phyloP scores from a whole-genome alignment of 352 stramenopile genomes.

The Globisporangium echinulatum region DNA sequence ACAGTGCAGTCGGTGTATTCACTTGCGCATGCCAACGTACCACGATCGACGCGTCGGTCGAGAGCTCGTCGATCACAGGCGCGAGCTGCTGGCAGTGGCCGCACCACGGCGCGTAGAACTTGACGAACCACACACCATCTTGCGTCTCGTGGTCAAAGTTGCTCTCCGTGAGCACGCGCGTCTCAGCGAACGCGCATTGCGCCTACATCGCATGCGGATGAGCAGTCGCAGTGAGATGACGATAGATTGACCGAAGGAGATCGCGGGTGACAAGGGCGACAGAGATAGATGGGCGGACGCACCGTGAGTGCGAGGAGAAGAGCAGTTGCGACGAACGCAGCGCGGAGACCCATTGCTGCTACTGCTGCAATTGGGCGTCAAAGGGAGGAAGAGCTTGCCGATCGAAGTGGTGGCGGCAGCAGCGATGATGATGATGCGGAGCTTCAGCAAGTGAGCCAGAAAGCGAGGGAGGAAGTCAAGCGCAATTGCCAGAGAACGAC shows the following conservation, averaged over 20 bases:
- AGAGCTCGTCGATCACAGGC: constrained; percentile 52
- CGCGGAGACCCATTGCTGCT: constrained; percentile 21
- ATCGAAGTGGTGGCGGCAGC: background rate
- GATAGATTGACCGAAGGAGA: no score
- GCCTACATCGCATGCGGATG: constrained; percentile 1
- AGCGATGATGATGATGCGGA: background rate
- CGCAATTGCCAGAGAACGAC: no score
- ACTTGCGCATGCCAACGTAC: constrained; percentile 8
- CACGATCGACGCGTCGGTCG: constrained; percentile 27
- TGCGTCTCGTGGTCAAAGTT: constrained; percentile 59
- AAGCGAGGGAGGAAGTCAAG: background rate
- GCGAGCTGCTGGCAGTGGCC: constrained; percentile 80
- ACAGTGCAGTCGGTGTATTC: background rate
- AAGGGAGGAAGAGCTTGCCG: background rate
- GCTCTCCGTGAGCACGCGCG: constrained; percentile 32
- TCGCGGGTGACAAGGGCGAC: background rate
- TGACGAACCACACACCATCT: constrained; percentile 60
- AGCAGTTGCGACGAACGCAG: constrained; percentile 11
- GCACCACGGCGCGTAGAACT: constrained; percentile 86
- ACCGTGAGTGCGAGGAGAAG: constrained; percentile 20
- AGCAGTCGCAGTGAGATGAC: background rate
- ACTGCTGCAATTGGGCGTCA: background rate
- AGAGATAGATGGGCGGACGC: background rate
- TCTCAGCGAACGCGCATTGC: constrained; percentile 16
- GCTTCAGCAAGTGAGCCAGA: constrained; percentile 1